Conservation (phyloP, 768 basidiomycete species). For the Russula sp. region DNA sequence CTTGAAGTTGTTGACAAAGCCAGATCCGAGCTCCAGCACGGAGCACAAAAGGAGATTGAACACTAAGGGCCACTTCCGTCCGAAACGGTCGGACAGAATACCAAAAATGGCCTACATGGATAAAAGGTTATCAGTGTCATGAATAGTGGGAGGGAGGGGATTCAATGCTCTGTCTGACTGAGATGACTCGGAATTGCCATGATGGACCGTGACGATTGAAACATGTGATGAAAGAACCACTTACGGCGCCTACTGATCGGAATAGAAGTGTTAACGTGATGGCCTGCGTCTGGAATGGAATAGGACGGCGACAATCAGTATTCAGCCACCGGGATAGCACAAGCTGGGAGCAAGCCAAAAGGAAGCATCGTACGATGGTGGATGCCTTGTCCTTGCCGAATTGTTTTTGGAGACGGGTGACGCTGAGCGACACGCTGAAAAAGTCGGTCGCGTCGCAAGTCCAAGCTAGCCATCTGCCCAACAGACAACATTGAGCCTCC, state of each 20-base stretch:
- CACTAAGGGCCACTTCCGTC: slow-evolving; percentile 91
- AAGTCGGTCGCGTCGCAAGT: slow-evolving; percentile 84
- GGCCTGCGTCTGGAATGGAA: slow-evolving; percentile 49
- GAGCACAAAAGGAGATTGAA: slow-evolving; percentile 65
- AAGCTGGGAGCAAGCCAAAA: background rate
- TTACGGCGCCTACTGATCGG: slow-evolving; percentile 68
- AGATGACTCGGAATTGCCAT: too few species aligned
- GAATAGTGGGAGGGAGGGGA: background rate
- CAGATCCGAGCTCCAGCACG: slow-evolving; percentile 71
- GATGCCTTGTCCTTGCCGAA: slow-evolving; percentile 38
- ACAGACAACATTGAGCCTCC: background rate
- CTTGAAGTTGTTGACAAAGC: slow-evolving; percentile 69
- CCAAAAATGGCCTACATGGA: slow-evolving; percentile 59
- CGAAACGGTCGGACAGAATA: slow-evolving; percentile 76
- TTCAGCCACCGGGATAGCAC: background rate
- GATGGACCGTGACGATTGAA: background rate
- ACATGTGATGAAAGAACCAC: slow-evolving; percentile 23
- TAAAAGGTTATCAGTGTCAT: background rate
- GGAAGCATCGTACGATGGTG: slow-evolving; percentile 37
- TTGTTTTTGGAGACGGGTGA: slow-evolving; percentile 43
- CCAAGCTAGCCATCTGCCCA: slow-evolving; percentile 72
- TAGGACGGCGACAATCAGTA: background rate
- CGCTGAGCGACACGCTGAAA: slow-evolving; percentile 67
- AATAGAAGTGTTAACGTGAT: slow-evolving; percentile 92
- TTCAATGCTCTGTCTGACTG: background rate